These are phyloP conservation scores for Rhizodiscina lignyota DNA, from an alignment of 495 filamentous ascomycete species.

Conservation along the genomic window DNA sequence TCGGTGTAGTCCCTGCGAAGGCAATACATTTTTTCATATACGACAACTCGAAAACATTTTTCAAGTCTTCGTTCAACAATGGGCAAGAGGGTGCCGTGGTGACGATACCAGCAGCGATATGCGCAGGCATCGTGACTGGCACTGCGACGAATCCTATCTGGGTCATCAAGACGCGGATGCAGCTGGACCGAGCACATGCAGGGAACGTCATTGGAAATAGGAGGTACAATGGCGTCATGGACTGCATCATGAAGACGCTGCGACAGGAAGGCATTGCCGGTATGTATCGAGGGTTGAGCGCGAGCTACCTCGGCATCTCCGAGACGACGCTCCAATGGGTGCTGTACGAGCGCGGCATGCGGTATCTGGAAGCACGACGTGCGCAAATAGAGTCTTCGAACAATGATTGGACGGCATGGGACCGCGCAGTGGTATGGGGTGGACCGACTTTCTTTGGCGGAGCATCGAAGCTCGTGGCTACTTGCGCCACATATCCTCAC, in stretches of 20 bases:
- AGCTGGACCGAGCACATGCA: slow-evolving; percentile 55
- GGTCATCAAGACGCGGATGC: slow-evolving; percentile 78
- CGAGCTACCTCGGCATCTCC: slow-evolving; percentile 70
- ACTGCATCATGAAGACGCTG: slow-evolving; percentile 64
- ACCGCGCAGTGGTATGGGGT: slow-evolving; percentile 43
- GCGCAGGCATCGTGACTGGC: slow-evolving; percentile 62
- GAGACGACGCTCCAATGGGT: slow-evolving; percentile 81
- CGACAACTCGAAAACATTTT: slow-evolving; percentile 69
- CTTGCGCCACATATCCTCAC: slow-evolving; percentile 72
- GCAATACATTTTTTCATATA: slow-evolving; percentile 84
- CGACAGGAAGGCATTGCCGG: slow-evolving; percentile 60
- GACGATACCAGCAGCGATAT: slow-evolving; percentile 54
- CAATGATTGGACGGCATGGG: slow-evolving; percentile 39
- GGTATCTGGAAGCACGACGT: slow-evolving; percentile 40
- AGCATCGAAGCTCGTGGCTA: slow-evolving; percentile 64
- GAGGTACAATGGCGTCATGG: slow-evolving; percentile 64
- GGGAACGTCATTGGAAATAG: slow-evolving; percentile 25
- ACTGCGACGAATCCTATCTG: slow-evolving; percentile 88
- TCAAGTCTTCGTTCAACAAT: slow-evolving; percentile 45
- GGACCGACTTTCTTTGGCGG: too few species aligned
- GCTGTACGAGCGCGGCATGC: slow-evolving; percentile 74
- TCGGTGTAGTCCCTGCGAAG: slow-evolving; percentile 73
- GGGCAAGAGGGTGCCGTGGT: slow-evolving; percentile 52
- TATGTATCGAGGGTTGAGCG: slow-evolving; percentile 72
- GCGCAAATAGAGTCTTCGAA: slow-evolving; percentile 34